Evolutionary conservation across 805 yeast species (phyloP).

Genomic region (Candida palmyrensis): DNA sequence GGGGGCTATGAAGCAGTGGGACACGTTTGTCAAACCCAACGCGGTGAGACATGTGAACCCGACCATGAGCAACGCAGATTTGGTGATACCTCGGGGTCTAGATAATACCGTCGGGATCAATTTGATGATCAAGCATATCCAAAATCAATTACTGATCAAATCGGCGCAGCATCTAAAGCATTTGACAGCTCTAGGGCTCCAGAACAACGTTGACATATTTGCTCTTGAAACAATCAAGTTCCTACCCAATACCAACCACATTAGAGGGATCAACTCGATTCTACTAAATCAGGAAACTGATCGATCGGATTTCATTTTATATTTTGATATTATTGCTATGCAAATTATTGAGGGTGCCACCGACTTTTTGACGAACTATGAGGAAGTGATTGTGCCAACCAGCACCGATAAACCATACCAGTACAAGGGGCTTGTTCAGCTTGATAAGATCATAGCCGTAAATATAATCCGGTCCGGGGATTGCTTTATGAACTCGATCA

Average conservation of each 20-base stretch:
- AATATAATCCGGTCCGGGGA: constrained; percentile 89
- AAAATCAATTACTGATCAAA: constrained; percentile 61
- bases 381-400: constrained; percentile 25
- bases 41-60: constrained; percentile 72
- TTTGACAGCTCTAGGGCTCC: constrained; percentile 50
- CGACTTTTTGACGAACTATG: constrained; percentile 45
- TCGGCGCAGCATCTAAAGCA: constrained; percentile 64
- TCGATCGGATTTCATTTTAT: constrained; percentile 78
- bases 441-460: constrained; percentile 60
- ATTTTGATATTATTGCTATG: constrained; percentile 77
- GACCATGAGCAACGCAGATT: constrained; percentile 74
- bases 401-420: constrained; percentile 10
- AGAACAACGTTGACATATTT: constrained; percentile 20
- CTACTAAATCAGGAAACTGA: constrained; percentile 50
- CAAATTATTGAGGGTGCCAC: constrained; percentile 65
- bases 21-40: constrained; percentile 85
- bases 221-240: constrained; percentile 27
- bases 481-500: constrained; percentile 76
- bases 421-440: constrained; percentile 37
- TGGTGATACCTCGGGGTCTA: constrained; percentile 86
- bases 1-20: constrained; percentile 89
- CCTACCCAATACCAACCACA: constrained; percentile 57
- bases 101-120: constrained; percentile 79
- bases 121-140: constrained; percentile 73
- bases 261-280: constrained; percentile 66